These are phyloP conservation scores for Neopestalotiopsis clavispora DNA, from an alignment of 2,329 filamentous ascomycete species.

Conservation along the genomic window DNA sequence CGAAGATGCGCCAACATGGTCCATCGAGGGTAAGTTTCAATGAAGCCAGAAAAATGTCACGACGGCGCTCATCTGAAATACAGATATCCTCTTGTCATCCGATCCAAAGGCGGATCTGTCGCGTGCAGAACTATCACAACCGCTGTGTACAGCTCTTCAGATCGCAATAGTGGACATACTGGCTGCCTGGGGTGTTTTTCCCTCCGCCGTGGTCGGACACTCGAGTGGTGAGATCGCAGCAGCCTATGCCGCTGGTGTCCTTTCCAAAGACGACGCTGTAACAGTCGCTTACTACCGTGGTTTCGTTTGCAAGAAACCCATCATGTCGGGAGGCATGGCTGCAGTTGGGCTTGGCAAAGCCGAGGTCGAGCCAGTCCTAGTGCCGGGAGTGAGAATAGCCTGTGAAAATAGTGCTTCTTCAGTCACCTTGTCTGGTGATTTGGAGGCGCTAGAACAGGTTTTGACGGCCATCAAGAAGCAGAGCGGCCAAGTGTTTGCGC, in stretches of 20 bases:
- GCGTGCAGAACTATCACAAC: not conserved
- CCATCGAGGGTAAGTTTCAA: not conserved
- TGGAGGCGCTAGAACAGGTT: not conserved
- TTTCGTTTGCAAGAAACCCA: not conserved
- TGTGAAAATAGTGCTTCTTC: slow-evolving; percentile 16
- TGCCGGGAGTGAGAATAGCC: not conserved
- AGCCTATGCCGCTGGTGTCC: not conserved
- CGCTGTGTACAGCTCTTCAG: slow-evolving; percentile 6
- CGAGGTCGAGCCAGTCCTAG: not conserved
- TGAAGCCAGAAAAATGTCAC: no score
- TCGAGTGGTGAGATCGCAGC: slow-evolving; percentile 13
- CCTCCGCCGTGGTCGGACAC: slow-evolving; percentile 3
- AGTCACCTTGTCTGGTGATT: slow-evolving; percentile 16
- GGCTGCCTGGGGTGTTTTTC: not conserved
- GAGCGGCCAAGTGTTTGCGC: not conserved
- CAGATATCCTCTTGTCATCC: no score
- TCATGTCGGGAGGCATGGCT: not conserved
- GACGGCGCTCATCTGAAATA: no score
- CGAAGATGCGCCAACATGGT: no score
- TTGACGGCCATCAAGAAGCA: not conserved
- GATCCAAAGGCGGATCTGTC: no score
- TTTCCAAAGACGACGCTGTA: no score
- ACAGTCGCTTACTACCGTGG: no score
- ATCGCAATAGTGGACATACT: not conserved
- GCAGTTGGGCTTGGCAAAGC: not conserved